phyloP scores from a whole-genome alignment of 768 basidiomycete genomes.

The Suillus ampliporus region DNA sequence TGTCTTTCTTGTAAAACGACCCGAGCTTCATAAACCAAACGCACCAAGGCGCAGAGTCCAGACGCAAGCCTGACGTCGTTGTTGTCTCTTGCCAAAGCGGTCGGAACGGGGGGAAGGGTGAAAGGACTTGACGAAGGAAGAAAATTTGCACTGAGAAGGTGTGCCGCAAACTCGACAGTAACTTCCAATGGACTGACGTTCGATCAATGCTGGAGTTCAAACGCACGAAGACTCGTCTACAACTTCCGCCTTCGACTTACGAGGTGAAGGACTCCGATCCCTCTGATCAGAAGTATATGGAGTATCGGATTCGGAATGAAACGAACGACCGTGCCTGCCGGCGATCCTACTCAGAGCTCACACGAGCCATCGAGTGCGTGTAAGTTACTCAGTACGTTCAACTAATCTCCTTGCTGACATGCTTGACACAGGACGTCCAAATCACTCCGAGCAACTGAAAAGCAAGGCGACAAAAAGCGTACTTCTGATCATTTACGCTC shows the following conservation, averaged over 20 bases:
- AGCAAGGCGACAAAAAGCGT: neutral
- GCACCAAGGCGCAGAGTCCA: neutral
- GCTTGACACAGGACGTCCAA: neutral
- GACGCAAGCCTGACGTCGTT: constrained; percentile 1
- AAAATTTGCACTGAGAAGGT: neutral
- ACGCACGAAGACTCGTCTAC: neutral
- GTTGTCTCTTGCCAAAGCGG: neutral
- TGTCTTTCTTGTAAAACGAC: constrained; percentile 4
- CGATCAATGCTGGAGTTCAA: constrained; percentile 5
- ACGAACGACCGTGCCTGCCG: neutral
- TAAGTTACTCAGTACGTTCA: neutral
- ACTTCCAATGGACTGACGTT: neutral
- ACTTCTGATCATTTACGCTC: neutral
- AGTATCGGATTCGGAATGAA: neutral
- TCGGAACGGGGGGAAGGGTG: neutral
- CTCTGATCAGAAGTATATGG: neutral
- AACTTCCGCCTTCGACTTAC: neutral
- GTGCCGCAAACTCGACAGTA: neutral
- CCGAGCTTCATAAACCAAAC: neutral
- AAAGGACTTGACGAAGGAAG: too few species aligned
- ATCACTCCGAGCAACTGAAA: neutral
- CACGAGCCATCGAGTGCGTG: neutral
- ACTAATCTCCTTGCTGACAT: neutral
- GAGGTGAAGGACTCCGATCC: neutral
- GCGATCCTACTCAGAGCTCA: neutral